Base-by-base conservation (phyloP, 208 protist species). In the Wallacemonas sp. region DNA sequence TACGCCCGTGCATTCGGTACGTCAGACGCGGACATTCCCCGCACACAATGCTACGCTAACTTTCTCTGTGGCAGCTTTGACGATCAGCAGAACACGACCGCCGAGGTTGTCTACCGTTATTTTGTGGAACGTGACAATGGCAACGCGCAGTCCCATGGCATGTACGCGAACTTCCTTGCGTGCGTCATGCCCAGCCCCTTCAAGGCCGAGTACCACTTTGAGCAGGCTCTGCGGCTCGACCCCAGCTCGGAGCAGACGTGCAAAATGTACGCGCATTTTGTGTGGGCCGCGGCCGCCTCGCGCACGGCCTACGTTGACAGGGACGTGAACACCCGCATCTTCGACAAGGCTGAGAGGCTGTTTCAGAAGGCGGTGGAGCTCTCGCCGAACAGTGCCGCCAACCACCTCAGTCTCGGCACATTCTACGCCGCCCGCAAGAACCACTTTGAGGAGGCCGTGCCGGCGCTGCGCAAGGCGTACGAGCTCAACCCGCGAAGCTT, bases 131-230 rank as follows among this genome's bases (percentile, higher is more conserved):
- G 41, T 14, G 54, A 79, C 56, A 58, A 72, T 3, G 49, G 59
- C 27, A 34, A 68, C 2, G 63, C 76, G 1, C 69, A 80, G 69
- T 62, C 72, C 17, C 69, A 77, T 66, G 49, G 69, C 17, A 58
- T 84, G 54, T 93, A 89, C 53, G 87, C 79, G 14, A 87, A 88
- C 62, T 90, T 85, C 74, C 64, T 90, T n/a, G 75, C 80, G 2
- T 69, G 65, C 11, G 64, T 68, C 46, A 77, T 90, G 69, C 83
- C 83, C 2, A 89, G 74, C 14, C 87, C 87, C 22, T 78, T 75
- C 60, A 72, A 72, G 66, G 77, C 84, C 15, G 70, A 80, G 55
- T 8, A 44, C 27, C 58, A 78, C 66, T 93, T 93, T 69, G 74
- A 90, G 70, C 61, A 72, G 14, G 83, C 80, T 14, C 41, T 93